Base-by-base conservation (phyloP, 2,329 filamentous ascomycete genomes). In the Colletotrichum karsti region DNA sequence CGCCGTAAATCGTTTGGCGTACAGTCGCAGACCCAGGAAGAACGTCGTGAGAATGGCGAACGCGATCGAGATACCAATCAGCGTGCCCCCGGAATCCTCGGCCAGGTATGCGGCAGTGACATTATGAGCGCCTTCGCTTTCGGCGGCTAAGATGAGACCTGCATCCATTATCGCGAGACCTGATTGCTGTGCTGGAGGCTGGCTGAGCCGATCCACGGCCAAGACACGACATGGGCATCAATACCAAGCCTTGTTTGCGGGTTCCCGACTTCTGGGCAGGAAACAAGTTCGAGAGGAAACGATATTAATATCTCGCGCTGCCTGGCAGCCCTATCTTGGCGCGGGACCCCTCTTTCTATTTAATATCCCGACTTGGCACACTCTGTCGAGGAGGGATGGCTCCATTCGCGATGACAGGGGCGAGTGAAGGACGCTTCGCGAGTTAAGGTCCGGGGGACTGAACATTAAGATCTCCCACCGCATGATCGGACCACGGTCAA, bases 11-110 rank as follows among this genome's bases (percentile, higher is more conserved):
- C 54, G 60, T 46, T 68, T 68, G 12, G 65, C 60, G 7, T 26
- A 65, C 2, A 68, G 46, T 18, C 65, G 44, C 37, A 68, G 60
- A 2, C 39, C 65, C 30, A 68, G 60, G 3, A 68, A 68, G 22
- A 68, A 24, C 6, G 61, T 68, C 24, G 65, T 68, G 10, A 68
- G 53, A 22, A 55, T 7, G 24, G 65, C 60, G 20, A 68, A 68
- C 44, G 39, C 56, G 55, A 73, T 71, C 35, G 73, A 73, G 33
- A 75, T 73, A 15, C 42, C 56, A 37, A 73, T 63, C 5, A 73
- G 72, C 5, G 59, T 55, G 60, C 44, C 33, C 9, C 67, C 62
- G 4, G 60, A 63, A 46, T 68, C 60, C 39, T 68, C 65, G 5
- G 61, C 65, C 37, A 68, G 54, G 10, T 68, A 65, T 30, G 57